Base-by-base conservation (phyloP, 257 asterid genomes). In the Primulina tabacum region DNA sequence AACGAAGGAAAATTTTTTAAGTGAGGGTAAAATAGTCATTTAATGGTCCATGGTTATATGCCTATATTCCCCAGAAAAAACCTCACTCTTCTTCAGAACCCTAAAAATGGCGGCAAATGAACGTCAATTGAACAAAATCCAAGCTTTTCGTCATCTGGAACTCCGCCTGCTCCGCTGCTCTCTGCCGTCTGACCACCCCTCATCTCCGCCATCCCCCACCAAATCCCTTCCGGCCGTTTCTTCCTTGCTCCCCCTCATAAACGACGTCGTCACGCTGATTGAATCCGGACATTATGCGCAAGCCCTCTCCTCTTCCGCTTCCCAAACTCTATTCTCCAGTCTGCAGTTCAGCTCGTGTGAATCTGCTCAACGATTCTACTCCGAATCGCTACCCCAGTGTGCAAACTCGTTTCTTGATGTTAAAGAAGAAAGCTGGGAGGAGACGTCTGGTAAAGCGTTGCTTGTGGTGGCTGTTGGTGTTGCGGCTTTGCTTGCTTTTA, bases 161-260 rank as follows among this genome's bases (percentile, higher is more conserved):
- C 98, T 92, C 77, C 95, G 96, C 75, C 98, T 93, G 62, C 87
- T 93, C 75, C 94, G 89, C 70, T 89, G 94, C 82, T 73, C 96
- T 24, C 47, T 86, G 55, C 88, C 97, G 64, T 70, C 86, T 16
- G 84, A 81, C 8, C 26, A 57, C 62, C 77, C 81, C 53, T 37
- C 74, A 4, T 66, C n/a, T 40, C 68, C 72, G 24, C 60, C 78
- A 0, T 47, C 80, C 4, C 74, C 73, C 24, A 35, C 4, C 58
- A 78, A 74, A 30, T 71, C 72, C 50, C 71, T 75, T 20, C 76
- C 82, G 38, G 29, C 73, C 59, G 71, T 12, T 20, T 40, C 91
- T 32, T 33, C 79, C 70, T 81, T 83, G 55, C 82, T 73, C 62
- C 71, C 79, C 75, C 79, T 82, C 59, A 66, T 87, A 64, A 73